Base-by-base conservation (phyloP, 441 rosid genomes). In the Rhodomyrtus psidioides region DNA sequence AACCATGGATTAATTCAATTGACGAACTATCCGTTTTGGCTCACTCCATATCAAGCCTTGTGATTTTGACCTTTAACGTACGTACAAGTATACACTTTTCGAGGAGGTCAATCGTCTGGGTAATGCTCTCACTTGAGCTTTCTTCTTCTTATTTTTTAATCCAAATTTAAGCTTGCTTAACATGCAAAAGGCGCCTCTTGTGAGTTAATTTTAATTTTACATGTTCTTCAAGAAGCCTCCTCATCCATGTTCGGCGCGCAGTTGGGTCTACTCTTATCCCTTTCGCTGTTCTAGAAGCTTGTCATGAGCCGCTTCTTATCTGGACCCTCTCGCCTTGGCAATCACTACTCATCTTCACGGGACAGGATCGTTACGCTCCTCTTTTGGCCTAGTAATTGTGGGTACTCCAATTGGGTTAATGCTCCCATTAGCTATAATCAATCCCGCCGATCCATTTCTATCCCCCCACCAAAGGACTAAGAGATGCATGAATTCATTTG, bases 261-360 rank as follows among this genome's bases (percentile, higher is more conserved):
- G 30, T 30, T 28, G 1, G 2, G 1, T 1, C 7, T 6, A 30
- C 4, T 62, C 12, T 4, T 1, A 6, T 62, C 1, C 3, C 13
- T 10, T 28, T 62, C 1, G 1, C 6, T 9, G 4, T 62, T 6
- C 44, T 28, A 16, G 1, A 16, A 62, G 3, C 3, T 30, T 62
- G 6, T 16, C 7, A 0, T 28, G 9, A 28, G 24, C 6, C 0
- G 0, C 12, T 62, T 2, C 2, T 62, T 5, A 8, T 62, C 12
- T 24, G 0, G 0, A 17, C 23, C 4, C 24, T 30, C 1, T 17
- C 1, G 0, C 13, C 24, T 17, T 28, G 5, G 2, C 7, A 0
- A 9, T 9, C 15, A 0, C 76, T 65, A 0, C 0, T 0, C 46
- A 2, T 34, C 15, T 30, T 60, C 2, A 3, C 4, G 4, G 0